phyloP scores from a whole-genome alignment of 2,329 filamentous ascomycete genomes.

The Trichophyton rubrum region DNA sequence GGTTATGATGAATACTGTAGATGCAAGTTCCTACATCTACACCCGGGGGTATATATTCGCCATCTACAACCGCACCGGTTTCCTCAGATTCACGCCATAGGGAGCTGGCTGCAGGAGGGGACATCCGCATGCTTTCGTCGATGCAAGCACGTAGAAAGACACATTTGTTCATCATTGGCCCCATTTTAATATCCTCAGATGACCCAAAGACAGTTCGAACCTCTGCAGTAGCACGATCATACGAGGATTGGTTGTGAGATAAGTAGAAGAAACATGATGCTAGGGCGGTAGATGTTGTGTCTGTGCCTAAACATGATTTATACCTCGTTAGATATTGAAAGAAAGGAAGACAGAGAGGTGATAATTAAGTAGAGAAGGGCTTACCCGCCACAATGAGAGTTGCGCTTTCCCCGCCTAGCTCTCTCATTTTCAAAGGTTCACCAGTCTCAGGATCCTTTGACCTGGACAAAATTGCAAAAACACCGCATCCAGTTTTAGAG shows the following conservation, averaged over 20 bases:
- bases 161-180: constrained; percentile 22
- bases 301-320: constrained; percentile 9
- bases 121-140: constrained; percentile 24
- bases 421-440: constrained; percentile 31
- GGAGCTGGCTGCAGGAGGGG: constrained; percentile 17
- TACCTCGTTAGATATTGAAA: constrained; percentile 15
- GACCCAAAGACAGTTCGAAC: constrained; percentile 20
- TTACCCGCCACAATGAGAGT: constrained; percentile 19
- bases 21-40: constrained; percentile 20
- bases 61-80: constrained; percentile 21
- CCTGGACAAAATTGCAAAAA: constrained; percentile 36
- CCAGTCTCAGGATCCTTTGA: constrained; percentile 36
- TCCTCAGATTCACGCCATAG: constrained; percentile 20
- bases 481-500: constrained; percentile 21
- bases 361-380: not conserved
- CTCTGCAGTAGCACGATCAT: constrained; percentile 20
- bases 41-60: constrained; percentile 21
- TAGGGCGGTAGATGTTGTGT: constrained; percentile 30
- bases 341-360: not conserved
- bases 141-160: constrained; percentile 33
- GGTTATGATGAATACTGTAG: constrained; percentile 25
- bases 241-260: constrained; percentile 19
- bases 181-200: constrained; percentile 15
- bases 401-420: constrained; percentile 38
- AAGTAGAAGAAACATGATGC: constrained; percentile 31